phyloP scores from a whole-genome alignment of 2,329 filamentous ascomycete genomes.

The Scleromitrula shiraiana region DNA sequence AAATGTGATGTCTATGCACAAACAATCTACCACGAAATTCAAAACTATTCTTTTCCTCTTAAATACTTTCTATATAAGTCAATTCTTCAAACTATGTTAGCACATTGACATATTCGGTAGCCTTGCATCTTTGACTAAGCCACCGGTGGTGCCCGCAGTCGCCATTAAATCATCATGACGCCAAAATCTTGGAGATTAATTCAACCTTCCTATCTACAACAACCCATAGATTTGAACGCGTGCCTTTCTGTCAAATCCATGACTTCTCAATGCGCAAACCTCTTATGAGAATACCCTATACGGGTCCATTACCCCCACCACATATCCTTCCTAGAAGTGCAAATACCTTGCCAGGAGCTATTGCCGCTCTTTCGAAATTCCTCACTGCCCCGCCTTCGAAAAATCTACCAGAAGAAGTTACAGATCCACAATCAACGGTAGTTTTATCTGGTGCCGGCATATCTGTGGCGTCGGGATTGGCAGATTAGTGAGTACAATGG shows the following conservation, averaged over 20 bases:
- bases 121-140: too few species aligned
- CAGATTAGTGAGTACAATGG: slow-evolving; percentile 62
- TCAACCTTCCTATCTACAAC: background rate
- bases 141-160: too few species aligned
- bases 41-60: too few species aligned
- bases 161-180: too few species aligned
- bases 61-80: too few species aligned
- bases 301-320: slow-evolving; percentile 68
- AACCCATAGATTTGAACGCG: background rate
- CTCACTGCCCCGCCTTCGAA: slow-evolving; percentile 52
- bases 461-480: slow-evolving; percentile 84
- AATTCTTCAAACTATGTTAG: too few species aligned
- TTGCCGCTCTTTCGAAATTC: slow-evolving; percentile 71
- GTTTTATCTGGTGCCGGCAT: slow-evolving; percentile 80
- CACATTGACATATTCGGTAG: too few species aligned
- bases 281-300: slow-evolving; percentile 85
- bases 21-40: too few species aligned
- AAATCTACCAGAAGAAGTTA: slow-evolving; percentile 34
- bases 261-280: slow-evolving; percentile 51
- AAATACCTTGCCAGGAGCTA: slow-evolving; percentile 59
- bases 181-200: background rate
- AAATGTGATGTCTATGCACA: too few species aligned
- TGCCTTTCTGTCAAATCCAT: background rate
- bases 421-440: slow-evolving; percentile 42
- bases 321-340: slow-evolving; percentile 68